Evolutionary conservation across 306 rosid genomes (phyloP), one percentile per base, ranked within the genome.

Genomic region (Dicorynia guianensis): DNA sequence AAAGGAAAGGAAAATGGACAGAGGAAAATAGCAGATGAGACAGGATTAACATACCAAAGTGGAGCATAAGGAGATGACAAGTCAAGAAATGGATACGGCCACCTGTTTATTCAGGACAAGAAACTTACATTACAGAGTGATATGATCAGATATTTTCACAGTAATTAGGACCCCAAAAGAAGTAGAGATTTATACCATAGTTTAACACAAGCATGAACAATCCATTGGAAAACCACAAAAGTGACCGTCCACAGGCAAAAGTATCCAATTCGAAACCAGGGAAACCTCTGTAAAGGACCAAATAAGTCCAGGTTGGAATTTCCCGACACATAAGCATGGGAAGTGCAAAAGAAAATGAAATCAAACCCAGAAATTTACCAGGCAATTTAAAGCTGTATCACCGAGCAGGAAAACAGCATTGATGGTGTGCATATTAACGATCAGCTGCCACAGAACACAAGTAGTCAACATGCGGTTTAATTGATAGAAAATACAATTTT

Each of bases 51-150:
- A 72, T 76, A 93, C 98, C 98, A 25, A 25, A 96, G 72, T 58
- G 99, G 99, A 62, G 96, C 84, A 79, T 69, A 96, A 5, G 85
- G 69, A 74, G 93, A 86, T 79, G 99, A 88, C 87, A 96, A 82
- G 60, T 96, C 99, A 52, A 96, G 97, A 89, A 96, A 90, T 84
- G 98, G 96, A 80, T 96, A 96, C 30, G 99, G 97, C 99, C 99
- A 96, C 99, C 99, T 96, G 88, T 70, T 75, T 85, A 69, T 58
- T 25, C 47, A 68, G 36, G 66, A 46, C 35, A 81, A 73, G 55
- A 38, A 42, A 33, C 46, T 43, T 48, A 34, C 19, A 63, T 67
- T 60, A 79, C 52, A 65, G 9, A 73, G 64, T 30, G 35, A 62
- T 75, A 54, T 49, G 30, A 48, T 56, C 7, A n/a, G 10, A 59